These are phyloP conservation scores for Pichia sp. DNA, from an alignment of 1,139 yeast species.

Conservation along the genomic window DNA sequence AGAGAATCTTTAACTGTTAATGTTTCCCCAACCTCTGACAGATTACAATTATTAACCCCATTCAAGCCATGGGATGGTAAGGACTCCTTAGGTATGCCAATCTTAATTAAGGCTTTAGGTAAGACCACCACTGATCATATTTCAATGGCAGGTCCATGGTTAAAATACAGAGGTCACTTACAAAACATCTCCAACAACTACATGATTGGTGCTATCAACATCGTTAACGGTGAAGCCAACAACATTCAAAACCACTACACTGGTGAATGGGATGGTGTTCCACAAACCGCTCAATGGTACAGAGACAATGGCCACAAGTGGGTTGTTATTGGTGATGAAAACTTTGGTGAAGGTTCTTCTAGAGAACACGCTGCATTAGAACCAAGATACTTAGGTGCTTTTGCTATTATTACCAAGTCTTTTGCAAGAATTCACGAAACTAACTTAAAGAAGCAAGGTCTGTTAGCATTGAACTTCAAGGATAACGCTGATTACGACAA, in stretches of 20 bases:
- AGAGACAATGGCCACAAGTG: constrained; percentile 72
- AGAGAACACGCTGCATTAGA: constrained; percentile 98
- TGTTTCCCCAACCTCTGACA: constrained; percentile 72
- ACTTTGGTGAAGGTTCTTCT: constrained; percentile 98
- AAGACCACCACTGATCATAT: constrained; percentile 98
- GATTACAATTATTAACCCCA: constrained; percentile 82
- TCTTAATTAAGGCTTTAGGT: constrained; percentile 91
- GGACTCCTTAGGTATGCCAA: constrained; percentile 67
- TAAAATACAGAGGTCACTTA: constrained; percentile 94
- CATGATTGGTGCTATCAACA: constrained; percentile 92
- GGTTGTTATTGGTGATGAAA: constrained; percentile 95
- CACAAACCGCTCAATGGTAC: constrained; percentile 93
- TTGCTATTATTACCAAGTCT: constrained; percentile 81
- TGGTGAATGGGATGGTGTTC: constrained; percentile 72
- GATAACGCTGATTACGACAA: constrained; percentile 82
- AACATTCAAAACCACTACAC: constrained; percentile 86
- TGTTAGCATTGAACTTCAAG: constrained; percentile 89
- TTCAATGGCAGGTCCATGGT: constrained; percentile 99
- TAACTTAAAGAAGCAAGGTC: constrained; percentile 90
- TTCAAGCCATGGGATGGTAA: constrained; percentile 79
- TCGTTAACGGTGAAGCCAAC: constrained; percentile 94
- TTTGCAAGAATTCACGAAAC: constrained; percentile 96
- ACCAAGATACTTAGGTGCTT: constrained; percentile 90
- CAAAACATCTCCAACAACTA: constrained; percentile 95
- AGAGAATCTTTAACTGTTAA: constrained; percentile 58